Conservation (phyloP, 139 green algal species). For the Chlorella sorokiniana region DNA sequence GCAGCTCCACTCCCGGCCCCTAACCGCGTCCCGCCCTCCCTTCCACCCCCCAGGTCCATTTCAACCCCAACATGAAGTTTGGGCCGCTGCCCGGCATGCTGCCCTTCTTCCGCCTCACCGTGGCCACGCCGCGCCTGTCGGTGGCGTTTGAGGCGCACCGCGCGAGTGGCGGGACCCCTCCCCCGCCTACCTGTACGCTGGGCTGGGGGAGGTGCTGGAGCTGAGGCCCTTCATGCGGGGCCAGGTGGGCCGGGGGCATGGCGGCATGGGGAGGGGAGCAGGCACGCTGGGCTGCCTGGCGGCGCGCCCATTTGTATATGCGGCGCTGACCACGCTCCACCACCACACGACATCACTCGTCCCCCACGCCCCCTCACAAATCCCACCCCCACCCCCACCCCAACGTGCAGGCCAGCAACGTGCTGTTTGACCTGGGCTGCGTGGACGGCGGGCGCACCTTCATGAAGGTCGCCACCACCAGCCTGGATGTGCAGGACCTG, state of each 20-base stretch:
- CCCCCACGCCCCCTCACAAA: not conserved
- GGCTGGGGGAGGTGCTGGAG: not conserved
- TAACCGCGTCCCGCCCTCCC: not conserved
- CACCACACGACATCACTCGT: not conserved
- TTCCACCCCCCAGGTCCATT: slow-evolving; percentile 25
- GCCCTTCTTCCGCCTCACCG: slow-evolving; percentile 53
- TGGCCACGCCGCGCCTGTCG: slow-evolving; percentile 35
- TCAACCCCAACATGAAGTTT: slow-evolving; percentile 56
- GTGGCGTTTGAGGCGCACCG: slow-evolving; percentile 50
- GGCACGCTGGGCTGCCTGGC: not conserved
- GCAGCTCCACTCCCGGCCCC: not conserved
- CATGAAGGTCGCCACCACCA: slow-evolving; percentile 46
- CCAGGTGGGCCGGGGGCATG: not conserved
- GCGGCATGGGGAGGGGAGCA: not conserved
- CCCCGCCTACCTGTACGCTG: slow-evolving; percentile 10
- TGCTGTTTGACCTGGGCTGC: slow-evolving; percentile 52
- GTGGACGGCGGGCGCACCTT: slow-evolving; percentile 35
- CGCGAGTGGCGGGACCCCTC: slow-evolving; percentile 34
- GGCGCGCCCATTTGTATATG: not conserved
- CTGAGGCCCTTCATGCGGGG: slow-evolving; percentile 36
- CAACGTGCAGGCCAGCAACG: not conserved
- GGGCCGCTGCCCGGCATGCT: slow-evolving; percentile 33
- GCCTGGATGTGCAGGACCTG: slow-evolving; percentile 51
- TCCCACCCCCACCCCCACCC: not conserved
- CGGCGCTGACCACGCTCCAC: not conserved